Evolutionary conservation across 805 yeast genomes (phyloP).

Genomic region (Candida saitoana): DNA sequence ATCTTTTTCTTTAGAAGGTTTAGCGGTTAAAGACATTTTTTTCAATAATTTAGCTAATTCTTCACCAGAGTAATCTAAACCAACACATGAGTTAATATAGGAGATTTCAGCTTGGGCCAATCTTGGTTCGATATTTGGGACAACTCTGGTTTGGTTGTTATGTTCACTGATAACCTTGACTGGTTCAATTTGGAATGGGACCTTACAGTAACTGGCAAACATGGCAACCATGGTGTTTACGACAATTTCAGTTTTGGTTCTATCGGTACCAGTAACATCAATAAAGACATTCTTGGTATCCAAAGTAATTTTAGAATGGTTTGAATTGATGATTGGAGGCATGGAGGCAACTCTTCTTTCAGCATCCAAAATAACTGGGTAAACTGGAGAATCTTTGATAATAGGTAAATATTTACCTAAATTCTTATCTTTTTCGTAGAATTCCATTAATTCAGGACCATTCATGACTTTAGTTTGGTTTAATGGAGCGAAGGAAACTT

Average conservation of each 20-base stretch:
- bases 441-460: constrained; percentile 79
- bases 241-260: constrained; percentile 89
- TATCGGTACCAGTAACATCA: constrained; percentile 94
- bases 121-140: constrained; percentile 72
- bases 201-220: constrained; percentile 85
- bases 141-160: constrained; percentile 66
- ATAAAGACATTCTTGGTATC: constrained; percentile 85
- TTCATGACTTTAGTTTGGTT: constrained; percentile 66
- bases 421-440: constrained; percentile 87
- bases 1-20: constrained; percentile 45
- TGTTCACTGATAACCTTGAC: constrained; percentile 80
- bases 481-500: constrained; percentile 69
- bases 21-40: constrained; percentile 78
- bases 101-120: constrained; percentile 66
- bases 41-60: constrained; percentile 65
- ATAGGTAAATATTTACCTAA: constrained; percentile 85
- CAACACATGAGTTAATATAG: constrained; percentile 90
- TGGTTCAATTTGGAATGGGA: constrained; percentile 85
- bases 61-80: constrained; percentile 65
- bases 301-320: constrained; percentile 81
- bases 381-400: constrained; percentile 81
- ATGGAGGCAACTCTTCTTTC: constrained; percentile 76
- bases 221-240: constrained; percentile 89
- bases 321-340: constrained; percentile 96
- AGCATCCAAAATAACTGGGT: constrained; percentile 83